Conservation (phyloP, 129 eudicot species). For the Lactuca saligna region DNA sequence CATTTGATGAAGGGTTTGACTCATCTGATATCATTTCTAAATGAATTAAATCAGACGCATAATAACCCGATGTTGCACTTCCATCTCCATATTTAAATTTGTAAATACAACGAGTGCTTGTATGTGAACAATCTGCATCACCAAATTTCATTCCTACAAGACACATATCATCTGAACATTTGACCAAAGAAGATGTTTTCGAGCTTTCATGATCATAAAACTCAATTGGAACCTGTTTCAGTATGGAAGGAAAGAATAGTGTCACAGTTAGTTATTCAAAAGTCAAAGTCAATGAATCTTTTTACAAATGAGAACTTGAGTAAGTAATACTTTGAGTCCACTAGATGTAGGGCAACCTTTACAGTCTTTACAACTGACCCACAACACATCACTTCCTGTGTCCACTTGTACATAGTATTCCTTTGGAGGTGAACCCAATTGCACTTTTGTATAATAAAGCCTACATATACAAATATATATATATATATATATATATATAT, state of each 20-base stretch:
- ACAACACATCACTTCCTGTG: constrained; percentile 88
- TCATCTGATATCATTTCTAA: constrained; percentile 58
- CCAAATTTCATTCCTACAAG: constrained; percentile 45
- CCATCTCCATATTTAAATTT: constrained; percentile 92
- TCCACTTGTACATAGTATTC: constrained; percentile 86
- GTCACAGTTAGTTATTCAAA: constrained; percentile 4
- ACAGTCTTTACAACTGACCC: constrained; percentile 87
- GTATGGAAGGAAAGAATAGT: neutral
- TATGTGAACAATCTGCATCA: constrained; percentile 51
- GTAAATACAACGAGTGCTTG: constrained; percentile 57
- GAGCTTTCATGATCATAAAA: constrained; percentile 66
- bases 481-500: too few species aligned
- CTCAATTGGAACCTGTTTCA: constrained; percentile 56
- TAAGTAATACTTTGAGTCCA: constrained; percentile 76
- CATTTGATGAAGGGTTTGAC: constrained; percentile 46
- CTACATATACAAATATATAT: constrained; percentile 45
- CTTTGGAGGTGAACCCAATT: constrained; percentile 77
- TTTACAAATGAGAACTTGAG: neutral
- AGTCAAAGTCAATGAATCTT: neutral
- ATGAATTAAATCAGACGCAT: constrained; percentile 65
- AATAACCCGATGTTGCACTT: constrained; percentile 78
- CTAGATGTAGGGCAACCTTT: constrained; percentile 86
- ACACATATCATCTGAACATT: constrained; percentile 77
- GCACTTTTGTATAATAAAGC: constrained; percentile 82
- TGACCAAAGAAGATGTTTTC: constrained; percentile 52